Evolutionary conservation across 2,329 filamentous ascomycete species (phyloP).

Genomic region (Ceratocystis huliohia): DNA sequence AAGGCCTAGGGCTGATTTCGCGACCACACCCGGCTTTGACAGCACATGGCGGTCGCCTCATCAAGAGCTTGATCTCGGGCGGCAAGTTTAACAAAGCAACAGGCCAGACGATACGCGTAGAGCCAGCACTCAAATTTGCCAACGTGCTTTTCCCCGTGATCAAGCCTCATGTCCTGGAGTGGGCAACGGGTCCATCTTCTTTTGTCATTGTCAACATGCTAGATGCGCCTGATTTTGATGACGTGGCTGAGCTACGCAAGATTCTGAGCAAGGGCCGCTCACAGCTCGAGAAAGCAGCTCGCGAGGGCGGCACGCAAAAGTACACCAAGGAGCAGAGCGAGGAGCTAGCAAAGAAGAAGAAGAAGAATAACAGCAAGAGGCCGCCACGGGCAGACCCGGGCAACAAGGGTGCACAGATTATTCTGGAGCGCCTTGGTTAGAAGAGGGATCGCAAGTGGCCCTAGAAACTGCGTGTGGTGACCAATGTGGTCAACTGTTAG

Average conservation of each 20-base stretch:
- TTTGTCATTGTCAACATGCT: constrained; percentile 75
- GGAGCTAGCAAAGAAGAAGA: constrained; percentile 34
- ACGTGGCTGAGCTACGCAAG: constrained; percentile 53
- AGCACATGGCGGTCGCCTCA: constrained; percentile 60
- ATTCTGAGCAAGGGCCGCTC: constrained; percentile 62
- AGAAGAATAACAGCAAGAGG: constrained; percentile 33
- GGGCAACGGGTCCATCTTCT: constrained; percentile 76
- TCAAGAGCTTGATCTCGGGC: constrained; percentile 82
- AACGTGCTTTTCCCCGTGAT: constrained; percentile 72
- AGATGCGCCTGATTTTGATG: constrained; percentile 59
- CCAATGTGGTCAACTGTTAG: no score
- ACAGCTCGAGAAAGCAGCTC: constrained; percentile 54
- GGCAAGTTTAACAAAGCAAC: constrained; percentile 68
- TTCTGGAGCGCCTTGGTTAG: constrained; percentile 43
- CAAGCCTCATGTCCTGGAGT: constrained; percentile 58
- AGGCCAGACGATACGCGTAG: constrained; percentile 56
- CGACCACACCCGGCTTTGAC: constrained; percentile 47
- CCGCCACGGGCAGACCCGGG: constrained; percentile 30
- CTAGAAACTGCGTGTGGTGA: not conserved
- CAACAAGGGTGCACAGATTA: constrained; percentile 48
- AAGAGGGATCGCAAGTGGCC: not conserved
- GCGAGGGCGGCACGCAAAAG: constrained; percentile 43
- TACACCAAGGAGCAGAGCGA: constrained; percentile 39
- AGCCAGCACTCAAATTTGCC: constrained; percentile 70
- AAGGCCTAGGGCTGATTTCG: constrained; percentile 24